Percentiles rank a stretch among this genome's conserved stretches.
Conservation (phyloP, 108 stramenopile genomes). For the Nitzschia sp. region DNA sequence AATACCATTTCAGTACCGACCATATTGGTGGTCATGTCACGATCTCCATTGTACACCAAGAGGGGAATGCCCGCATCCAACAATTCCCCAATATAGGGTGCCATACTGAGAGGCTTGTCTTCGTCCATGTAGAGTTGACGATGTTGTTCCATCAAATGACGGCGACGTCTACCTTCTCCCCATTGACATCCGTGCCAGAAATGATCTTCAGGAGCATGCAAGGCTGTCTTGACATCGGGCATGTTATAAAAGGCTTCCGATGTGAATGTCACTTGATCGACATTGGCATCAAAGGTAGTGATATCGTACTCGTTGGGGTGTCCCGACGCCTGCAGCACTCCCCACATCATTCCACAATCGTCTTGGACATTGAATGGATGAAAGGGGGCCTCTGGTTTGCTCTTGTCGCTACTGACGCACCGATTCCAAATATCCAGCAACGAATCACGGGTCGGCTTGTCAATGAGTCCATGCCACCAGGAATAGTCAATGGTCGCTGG, state of each 20-base stretch:
- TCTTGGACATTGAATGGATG: constrained; percentile 67
- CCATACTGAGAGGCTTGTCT: constrained; percentile 55
- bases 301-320: constrained; percentile 62
- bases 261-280: constrained; percentile 10
- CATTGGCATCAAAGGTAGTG: constrained; percentile 46
- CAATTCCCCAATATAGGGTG: constrained; percentile 70
- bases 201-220: constrained; percentile 46
- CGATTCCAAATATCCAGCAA: constrained; percentile 50
- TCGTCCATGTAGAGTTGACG: constrained; percentile 11
- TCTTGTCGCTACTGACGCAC: constrained; percentile 26
- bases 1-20: constrained; percentile 64
- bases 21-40: constrained; percentile 52
- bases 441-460: constrained; percentile 37
- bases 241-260: constrained; percentile 53
- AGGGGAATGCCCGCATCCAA: constrained; percentile 67
- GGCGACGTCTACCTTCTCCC: constrained; percentile 55
- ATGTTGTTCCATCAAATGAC: constrained; percentile 5
- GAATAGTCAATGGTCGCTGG: constrained; percentile 68
- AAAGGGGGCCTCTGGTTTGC: constrained; percentile 37
- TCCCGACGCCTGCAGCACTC: constrained; percentile 53
- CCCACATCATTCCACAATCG: constrained; percentile 65
- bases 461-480: constrained; percentile 83
- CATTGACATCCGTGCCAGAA: constrained; percentile 48
- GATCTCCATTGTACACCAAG: constrained; percentile 74
- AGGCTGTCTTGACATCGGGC: constrained; percentile 46